A percentile compares a stretch with the other conserved stretches of the same genome.
Evolutionary conservation across 2,329 filamentous ascomycete species (phyloP).

Genomic region (Trichophyton mentagrophytes): DNA sequence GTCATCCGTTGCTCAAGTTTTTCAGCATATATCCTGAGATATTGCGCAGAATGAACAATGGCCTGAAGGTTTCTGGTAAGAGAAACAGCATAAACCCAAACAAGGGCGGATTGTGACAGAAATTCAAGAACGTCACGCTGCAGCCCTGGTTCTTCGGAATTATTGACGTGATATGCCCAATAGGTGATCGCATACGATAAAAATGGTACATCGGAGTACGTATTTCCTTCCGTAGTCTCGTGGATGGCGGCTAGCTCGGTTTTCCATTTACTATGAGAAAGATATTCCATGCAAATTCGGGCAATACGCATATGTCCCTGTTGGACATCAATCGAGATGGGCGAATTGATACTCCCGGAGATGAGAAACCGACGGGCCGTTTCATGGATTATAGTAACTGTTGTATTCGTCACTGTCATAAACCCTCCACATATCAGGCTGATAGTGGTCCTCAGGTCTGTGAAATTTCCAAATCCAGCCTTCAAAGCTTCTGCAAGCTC

Average conservation of each 20-base stretch:
- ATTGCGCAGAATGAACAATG: conserved; percentile 19
- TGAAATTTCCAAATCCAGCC: conserved; percentile 13
- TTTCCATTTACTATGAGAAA: conserved; percentile 5
- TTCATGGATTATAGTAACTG: conserved; percentile 18
- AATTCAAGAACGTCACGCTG: conserved; percentile 4
- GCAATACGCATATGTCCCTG: conserved; percentile 14
- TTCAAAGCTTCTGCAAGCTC: conserved; percentile 19
- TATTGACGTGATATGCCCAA: conserved; percentile 10
- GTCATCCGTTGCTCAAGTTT: neutral
- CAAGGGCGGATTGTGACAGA: conserved; percentile 13
- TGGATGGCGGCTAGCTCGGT: neutral
- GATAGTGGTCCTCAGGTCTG: conserved; percentile 16
- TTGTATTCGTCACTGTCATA: conserved; percentile 16
- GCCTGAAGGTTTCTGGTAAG: conserved; percentile 15
- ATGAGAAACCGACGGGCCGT: conserved; percentile 19
- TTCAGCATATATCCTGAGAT: conserved; percentile 16
- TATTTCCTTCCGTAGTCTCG: neutral
- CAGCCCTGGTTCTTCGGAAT: neutral
- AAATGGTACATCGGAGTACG: conserved; percentile 2
- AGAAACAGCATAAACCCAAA: conserved; percentile 25
- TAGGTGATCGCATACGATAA: conserved; percentile 7
- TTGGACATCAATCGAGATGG: conserved; percentile 5
- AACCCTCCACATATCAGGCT: conserved; percentile 20
- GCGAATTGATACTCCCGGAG: conserved; percentile 3
- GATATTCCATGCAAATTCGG: conserved; percentile 17